Base-by-base conservation (phyloP, 306 rosid species). In the Dalbergia cochinchinensis region DNA sequence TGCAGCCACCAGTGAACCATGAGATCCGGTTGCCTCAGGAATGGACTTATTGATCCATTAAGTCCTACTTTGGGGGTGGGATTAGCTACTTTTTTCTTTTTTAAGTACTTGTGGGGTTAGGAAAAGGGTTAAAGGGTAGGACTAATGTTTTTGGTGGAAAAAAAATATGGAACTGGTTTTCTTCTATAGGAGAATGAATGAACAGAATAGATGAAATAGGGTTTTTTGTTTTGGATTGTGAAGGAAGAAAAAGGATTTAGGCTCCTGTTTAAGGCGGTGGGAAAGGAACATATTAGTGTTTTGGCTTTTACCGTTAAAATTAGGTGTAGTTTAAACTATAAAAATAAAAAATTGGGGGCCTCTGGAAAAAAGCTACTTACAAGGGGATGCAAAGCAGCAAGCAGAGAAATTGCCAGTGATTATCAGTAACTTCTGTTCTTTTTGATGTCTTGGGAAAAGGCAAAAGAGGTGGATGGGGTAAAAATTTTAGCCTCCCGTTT, bases 21-120 rank as follows among this genome's bases (percentile, higher is more conserved):
- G 97, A 91, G 76, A 85, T 92, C 69, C 82, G 82, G 73, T 84
- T 94, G 10, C 98, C 98, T 4, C 88, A 81, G 31, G 98, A 94
- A 51, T 93, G 96, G 97, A 88, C 94, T 41, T 93, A 93, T 26
- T 90, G 67, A 84, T 50, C 59, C 2, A 13, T 31, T 15, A 5
- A 14, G 34, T 14, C 15, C 7, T n/a, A 19, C 16, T 69, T 12
- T 19, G 35, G 18, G 18, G 10, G 62, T 19, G 57, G 69, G 35
- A 39, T 2, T 33, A 13, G 5, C 4, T n/a, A n/a, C n/a, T n/a
- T n/a, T 72, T 14, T 31, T 5, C 54, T 10, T 18, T 34, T 35
- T 12, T 53, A 2, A 15, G 18, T 26, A 26, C 31, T 15, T 31
- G 13, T 51, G 26, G 85, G 20, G 59, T 12, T 47, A 15, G 20